These are phyloP conservation scores for Colletotrichum sp. DNA, from an alignment of 2,329 filamentous ascomycete species.

Conservation along the genomic window DNA sequence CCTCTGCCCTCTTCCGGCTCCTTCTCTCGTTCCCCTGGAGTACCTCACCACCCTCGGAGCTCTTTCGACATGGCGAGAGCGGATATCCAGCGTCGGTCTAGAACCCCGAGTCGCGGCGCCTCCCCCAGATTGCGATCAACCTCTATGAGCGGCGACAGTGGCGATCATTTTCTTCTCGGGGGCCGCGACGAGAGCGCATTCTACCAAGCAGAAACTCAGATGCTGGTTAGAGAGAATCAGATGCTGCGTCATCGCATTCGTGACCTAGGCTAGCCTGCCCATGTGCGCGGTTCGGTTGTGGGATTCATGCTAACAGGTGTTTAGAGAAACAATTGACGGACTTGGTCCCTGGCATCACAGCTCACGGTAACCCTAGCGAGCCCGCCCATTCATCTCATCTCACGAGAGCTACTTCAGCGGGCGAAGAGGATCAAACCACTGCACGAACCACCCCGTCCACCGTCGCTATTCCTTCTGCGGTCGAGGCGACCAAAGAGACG, in stretches of 20 bases:
- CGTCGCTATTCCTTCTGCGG: not conserved
- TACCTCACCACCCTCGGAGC: conserved; percentile 55
- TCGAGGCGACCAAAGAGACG: not conserved
- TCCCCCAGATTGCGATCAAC: conserved; percentile 62
- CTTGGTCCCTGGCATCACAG: conserved; percentile 30
- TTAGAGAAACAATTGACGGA: conserved; percentile 59
- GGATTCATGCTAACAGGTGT: conserved; percentile 20
- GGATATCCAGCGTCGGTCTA: conserved; percentile 60
- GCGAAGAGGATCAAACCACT: conserved; percentile 36
- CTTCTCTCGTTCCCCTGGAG: conserved; percentile 55
- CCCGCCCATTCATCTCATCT: conserved; percentile 55
- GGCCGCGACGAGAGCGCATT: conserved; percentile 77
- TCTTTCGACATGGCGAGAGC: conserved; percentile 65
- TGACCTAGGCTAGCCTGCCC: conserved; percentile 65
- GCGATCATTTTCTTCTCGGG: conserved; percentile 64
- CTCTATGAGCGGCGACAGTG: conserved; percentile 63
- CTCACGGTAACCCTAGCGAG: conserved; percentile 44
- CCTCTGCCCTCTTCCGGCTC: conserved; percentile 44
- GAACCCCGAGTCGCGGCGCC: conserved; percentile 62
- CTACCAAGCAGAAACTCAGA: conserved; percentile 84
- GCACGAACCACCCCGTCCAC: not conserved
- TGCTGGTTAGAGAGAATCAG: conserved; percentile 78
- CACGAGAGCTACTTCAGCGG: conserved; percentile 49
- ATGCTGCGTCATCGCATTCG: conserved; percentile 79
- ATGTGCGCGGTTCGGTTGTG: not conserved